Percentiles rank a stretch among this genome's conserved stretches.
Conservation (phyloP, 495 filamentous ascomycete species). For the Aspergillus haitiensis region DNA sequence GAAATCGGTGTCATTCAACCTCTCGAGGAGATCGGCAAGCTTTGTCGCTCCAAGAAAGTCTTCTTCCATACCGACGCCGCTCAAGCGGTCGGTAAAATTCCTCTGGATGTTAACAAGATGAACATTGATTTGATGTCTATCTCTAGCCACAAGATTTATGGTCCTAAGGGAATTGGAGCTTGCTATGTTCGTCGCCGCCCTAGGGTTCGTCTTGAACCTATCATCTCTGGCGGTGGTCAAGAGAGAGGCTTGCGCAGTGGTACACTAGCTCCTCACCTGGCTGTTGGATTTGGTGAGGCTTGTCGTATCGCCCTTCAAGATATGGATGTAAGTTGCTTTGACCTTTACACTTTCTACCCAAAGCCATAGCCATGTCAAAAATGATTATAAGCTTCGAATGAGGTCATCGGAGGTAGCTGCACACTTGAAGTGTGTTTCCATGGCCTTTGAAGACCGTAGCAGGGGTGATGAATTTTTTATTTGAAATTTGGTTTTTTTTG, state of each 20-base stretch:
- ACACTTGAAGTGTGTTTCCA: slow-evolving; percentile 38
- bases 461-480: slow-evolving; percentile 50
- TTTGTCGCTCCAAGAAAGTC: slow-evolving; percentile 87
- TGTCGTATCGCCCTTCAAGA: slow-evolving; percentile 89
- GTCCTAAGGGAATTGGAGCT: slow-evolving; percentile 94
- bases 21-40: slow-evolving; percentile 84
- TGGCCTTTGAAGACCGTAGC: slow-evolving; percentile 49
- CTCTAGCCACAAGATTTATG: slow-evolving; percentile 98
- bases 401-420: slow-evolving; percentile 46
- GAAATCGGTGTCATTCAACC: slow-evolving; percentile 99
- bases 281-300: slow-evolving; percentile 93
- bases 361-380: slow-evolving; percentile 18
- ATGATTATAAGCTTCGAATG: slow-evolving; percentile 57
- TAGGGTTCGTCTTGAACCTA: slow-evolving; percentile 88
- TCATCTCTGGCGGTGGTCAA: slow-evolving; percentile 95
- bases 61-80: slow-evolving; percentile 99
- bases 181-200: slow-evolving; percentile 92
- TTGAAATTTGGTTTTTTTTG: slow-evolving; percentile 1
- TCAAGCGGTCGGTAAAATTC: slow-evolving; percentile 97
- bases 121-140: slow-evolving; percentile 98
- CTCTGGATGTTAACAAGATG: slow-evolving; percentile 92
- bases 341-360: slow-evolving; percentile 12
- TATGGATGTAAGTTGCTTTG: slow-evolving; percentile 66
- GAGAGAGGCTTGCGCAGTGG: slow-evolving; percentile 92
- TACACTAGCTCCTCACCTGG: slow-evolving; percentile 83